Evolutionary conservation across 495 filamentous ascomycete species (phyloP).

Genomic region (Penicillium manginii): DNA sequence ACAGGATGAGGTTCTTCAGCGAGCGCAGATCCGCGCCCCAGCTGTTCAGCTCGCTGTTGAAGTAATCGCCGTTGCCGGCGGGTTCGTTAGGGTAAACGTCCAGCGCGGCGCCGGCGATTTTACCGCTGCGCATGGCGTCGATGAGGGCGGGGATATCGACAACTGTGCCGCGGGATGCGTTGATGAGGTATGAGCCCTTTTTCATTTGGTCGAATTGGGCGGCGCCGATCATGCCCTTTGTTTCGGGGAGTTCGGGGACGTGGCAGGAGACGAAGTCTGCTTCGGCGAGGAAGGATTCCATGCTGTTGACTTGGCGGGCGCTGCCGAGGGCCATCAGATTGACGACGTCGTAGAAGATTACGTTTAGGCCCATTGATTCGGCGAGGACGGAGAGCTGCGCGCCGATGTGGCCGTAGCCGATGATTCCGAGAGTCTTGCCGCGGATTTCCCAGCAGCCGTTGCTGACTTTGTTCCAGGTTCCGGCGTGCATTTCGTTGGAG

Average conservation of each 20-base stretch:
- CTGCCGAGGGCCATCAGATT: conserved; percentile 93
- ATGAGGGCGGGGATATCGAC: conserved; percentile 94
- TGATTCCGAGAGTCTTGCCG: conserved; percentile 94
- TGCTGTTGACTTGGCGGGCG: conserved; percentile 75
- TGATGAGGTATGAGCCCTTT: conserved; percentile 89
- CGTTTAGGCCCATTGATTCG: conserved; percentile 96
- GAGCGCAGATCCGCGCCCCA: conserved; percentile 87
- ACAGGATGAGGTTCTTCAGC: conserved; percentile 91
- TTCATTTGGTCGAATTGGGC: conserved; percentile 87
- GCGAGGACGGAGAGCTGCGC: conserved; percentile 95
- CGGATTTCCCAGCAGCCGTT: conserved; percentile 96
- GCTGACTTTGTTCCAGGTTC: conserved; percentile 98
- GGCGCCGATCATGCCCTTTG: conserved; percentile 82
- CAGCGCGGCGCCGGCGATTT: conserved; percentile 90
- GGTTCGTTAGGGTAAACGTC: conserved; percentile 97
- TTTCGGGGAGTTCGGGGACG: conserved; percentile 92
- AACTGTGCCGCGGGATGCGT: conserved; percentile 90
- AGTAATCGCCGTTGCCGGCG: conserved; percentile 91
- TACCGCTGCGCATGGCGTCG: conserved; percentile 83
- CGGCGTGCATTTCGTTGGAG: conserved; percentile 90
- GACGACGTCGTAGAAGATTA: conserved; percentile 93
- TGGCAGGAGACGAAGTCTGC: conserved; percentile 94
- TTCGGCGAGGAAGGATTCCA: conserved; percentile 73
- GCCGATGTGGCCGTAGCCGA: conserved; percentile 98
- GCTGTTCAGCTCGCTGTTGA: conserved; percentile 78